Evolutionary conservation across 1,284 basidiomycete genomes (phyloP).

Genomic region (Serendipita sp.): DNA sequence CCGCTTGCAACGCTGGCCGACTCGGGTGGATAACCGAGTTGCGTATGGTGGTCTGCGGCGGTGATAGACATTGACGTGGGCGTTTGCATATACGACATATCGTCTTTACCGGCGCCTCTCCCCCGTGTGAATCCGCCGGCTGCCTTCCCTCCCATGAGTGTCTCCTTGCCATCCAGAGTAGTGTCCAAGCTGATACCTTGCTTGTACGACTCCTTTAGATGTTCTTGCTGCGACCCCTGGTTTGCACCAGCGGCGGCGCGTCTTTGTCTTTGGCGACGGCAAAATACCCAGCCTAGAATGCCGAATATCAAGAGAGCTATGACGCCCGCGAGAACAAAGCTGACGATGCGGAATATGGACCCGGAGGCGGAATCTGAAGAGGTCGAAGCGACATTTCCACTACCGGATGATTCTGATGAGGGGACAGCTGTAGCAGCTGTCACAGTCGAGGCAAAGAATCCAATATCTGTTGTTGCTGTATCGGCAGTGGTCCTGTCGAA

Average conservation of each 20-base stretch:
- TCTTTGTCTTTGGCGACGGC: neutral
- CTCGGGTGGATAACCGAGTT: neutral
- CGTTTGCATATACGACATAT: neutral
- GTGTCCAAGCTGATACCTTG: neutral
- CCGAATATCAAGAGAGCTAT: neutral
- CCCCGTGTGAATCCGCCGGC: neutral
- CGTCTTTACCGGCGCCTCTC: neutral
- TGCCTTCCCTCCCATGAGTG: neutral
- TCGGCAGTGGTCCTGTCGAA: neutral
- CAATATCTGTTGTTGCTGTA: slow-evolving; percentile 2
- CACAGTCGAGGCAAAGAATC: neutral
- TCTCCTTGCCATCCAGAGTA: neutral
- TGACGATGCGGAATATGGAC: neutral
- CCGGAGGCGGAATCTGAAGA: neutral
- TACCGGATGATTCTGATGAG: neutral
- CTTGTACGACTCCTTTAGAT: neutral
- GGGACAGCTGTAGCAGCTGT: neutral
- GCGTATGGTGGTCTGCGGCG: neutral
- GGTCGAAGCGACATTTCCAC: neutral
- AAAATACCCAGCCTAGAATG: neutral
- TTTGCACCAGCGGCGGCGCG: neutral
- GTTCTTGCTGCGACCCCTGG: neutral
- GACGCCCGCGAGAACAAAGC: neutral
- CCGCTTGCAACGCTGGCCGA: neutral
- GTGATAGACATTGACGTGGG: neutral